Percentiles rank a stretch among this genome's conserved stretches.
phyloP scores from a whole-genome alignment of 1,284 basidiomycete species.

The Fomitopsis palustris region DNA sequence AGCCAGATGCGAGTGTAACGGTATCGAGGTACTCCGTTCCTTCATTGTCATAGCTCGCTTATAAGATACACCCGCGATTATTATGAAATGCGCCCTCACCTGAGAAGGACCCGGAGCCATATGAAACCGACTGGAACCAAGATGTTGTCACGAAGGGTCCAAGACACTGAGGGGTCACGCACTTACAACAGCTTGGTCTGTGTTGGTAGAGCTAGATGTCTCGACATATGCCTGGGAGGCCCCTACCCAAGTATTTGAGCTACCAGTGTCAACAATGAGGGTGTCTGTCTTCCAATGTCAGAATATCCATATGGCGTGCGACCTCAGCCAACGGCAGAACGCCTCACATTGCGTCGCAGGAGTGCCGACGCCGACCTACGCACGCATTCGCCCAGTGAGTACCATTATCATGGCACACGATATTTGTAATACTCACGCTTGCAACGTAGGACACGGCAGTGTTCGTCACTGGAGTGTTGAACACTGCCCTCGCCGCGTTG shows the following conservation, averaged over 20 bases:
- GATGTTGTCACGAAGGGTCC: neutral
- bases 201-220: constrained; percentile 41
- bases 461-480: constrained; percentile 22
- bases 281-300: constrained; percentile 13
- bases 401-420: neutral
- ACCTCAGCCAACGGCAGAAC: neutral
- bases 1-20: constrained; percentile 17
- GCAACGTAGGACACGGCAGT: constrained; percentile 22
- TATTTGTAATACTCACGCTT: constrained; percentile 7
- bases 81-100: constrained; percentile 20
- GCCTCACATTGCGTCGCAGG: constrained; percentile 22
- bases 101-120: constrained; percentile 49
- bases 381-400: neutral
- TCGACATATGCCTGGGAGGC: constrained; percentile 38
- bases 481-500: constrained; percentile 4
- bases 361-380: constrained; percentile 20
- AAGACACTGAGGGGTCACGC: neutral
- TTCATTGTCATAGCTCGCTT: neutral
- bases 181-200: constrained; percentile 17
- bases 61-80: neutral
- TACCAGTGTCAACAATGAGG: constrained; percentile 28
- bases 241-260: constrained; percentile 66
- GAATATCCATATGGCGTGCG: neutral
- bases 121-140: constrained; percentile 36
- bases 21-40: constrained; percentile 19